Conservation (phyloP, 345 rosid species). For the Passiflora organensis region DNA sequence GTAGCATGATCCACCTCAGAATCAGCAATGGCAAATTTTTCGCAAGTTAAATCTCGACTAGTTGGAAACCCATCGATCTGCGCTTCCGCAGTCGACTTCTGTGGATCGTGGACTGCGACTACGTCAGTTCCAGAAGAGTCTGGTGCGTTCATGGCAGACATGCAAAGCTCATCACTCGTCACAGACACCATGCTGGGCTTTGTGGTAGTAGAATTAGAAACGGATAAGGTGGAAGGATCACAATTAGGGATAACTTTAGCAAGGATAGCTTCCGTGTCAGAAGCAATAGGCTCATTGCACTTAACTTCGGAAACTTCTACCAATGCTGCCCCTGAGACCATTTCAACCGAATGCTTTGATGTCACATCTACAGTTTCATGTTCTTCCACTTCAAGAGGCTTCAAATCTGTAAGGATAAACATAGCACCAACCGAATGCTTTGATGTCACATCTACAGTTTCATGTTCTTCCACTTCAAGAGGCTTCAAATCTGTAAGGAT, state of each 20-base stretch:
- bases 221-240: background rate
- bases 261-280: background rate
- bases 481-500: constrained; percentile 26
- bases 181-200: background rate
- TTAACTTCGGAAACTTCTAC: background rate
- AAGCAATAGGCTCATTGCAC: constrained; percentile 2
- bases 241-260: background rate
- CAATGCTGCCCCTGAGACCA: constrained; percentile 1
- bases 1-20: constrained; percentile 4
- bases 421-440: constrained; percentile 2
- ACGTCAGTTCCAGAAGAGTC: background rate
- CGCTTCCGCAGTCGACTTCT: background rate
- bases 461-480: constrained; percentile 21
- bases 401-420: constrained; percentile 26
- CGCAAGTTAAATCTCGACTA: constrained; percentile 3
- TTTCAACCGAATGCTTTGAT: constrained; percentile 8
- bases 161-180: background rate
- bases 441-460: constrained; percentile 12
- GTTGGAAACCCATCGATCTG: constrained; percentile 1
- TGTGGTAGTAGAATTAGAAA: background rate
- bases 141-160: background rate
- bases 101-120: too few species aligned
- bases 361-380: constrained; percentile 10
- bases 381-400: constrained; percentile 20
- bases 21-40: constrained; percentile 1